phyloP scores from a whole-genome alignment of 768 basidiomycete species.

The Suillus clintonianus region DNA sequence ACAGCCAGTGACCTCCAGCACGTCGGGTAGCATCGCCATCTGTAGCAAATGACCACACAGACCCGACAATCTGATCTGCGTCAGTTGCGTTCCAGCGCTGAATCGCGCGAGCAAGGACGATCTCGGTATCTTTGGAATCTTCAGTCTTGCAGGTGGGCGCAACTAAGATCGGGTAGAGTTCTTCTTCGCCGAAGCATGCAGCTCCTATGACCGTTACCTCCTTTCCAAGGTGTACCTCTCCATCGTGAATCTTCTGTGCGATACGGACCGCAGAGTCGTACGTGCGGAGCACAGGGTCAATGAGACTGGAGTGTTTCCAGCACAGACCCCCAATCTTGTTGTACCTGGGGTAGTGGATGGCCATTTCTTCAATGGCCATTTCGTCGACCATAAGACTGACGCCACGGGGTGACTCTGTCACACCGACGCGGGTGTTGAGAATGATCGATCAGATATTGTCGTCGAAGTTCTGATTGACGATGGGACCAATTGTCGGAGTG shows the following conservation, averaged over 20 bases:
- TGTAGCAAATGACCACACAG: constrained; percentile 15
- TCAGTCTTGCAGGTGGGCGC: constrained; percentile 14
- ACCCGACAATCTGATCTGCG: constrained; percentile 3
- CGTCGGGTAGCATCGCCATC: constrained; percentile 17
- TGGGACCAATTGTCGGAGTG: constrained; percentile 13
- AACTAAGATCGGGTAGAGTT: constrained; percentile 11
- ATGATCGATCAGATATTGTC: constrained; percentile 14
- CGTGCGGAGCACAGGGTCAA: constrained; percentile 5
- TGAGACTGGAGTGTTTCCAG: constrained; percentile 9
- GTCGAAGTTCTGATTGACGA: constrained; percentile 2
- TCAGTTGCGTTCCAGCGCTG: background rate
- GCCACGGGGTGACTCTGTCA: constrained; percentile 1
- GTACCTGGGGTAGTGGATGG: constrained; percentile 3
- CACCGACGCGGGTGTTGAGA: background rate
- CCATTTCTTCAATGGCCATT: background rate
- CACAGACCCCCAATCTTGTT: constrained; percentile 17
- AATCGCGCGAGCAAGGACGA: background rate
- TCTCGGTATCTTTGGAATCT: constrained; percentile 2
- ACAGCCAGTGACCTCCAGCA: constrained; percentile 7
- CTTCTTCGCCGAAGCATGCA: constrained; percentile 5
- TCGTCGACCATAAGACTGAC: constrained; percentile 16
- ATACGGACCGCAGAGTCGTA: constrained; percentile 4
- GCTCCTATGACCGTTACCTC: constrained; percentile 14
- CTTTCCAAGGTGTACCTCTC: constrained; percentile 2
- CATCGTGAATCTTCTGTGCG: background rate